Percentiles rank a stretch among this genome's conserved stretches.
phyloP scores from a whole-genome alignment of 306 rosid species.

The Styphnolobium japonicum region DNA sequence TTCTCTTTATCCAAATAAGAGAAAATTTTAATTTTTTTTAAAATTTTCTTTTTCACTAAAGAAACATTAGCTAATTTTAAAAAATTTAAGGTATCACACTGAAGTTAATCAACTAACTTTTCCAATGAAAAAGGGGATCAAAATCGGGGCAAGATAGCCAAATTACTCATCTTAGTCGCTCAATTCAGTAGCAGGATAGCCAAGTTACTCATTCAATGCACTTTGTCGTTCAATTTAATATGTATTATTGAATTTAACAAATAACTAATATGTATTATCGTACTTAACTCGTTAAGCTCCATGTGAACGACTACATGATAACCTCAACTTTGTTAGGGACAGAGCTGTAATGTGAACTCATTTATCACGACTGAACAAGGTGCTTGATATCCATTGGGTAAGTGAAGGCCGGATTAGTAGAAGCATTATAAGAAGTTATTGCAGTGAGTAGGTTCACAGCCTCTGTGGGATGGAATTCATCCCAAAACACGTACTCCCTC shows the following conservation, averaged over 20 bases:
- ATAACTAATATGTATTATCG: no score
- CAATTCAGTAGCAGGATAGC: no score
- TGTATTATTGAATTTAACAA: no score
- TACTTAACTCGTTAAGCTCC: no score
- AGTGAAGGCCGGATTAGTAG: background rate
- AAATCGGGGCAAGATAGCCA: background rate
- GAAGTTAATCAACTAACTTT: background rate
- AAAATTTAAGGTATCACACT: background rate
- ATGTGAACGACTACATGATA: no score
- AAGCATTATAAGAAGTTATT: background rate
- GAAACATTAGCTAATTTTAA: no score
- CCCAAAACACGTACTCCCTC: conserved; percentile 30
- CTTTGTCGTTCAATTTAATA: no score
- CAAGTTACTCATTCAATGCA: no score
- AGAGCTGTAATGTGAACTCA: background rate
- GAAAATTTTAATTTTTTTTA: no score
- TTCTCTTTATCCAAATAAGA: no score
- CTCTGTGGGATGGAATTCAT: conserved; percentile 30
- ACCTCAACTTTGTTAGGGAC: background rate
- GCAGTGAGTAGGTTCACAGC: conserved; percentile 8
- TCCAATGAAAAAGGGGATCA: background rate
- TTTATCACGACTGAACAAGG: background rate
- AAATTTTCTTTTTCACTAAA: no score
- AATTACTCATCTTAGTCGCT: no score
- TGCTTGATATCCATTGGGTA: conserved; percentile 33